Evolutionary conservation across 345 rosid genomes (phyloP), one percentile per base, ranked within the genome.

Genomic region (Dimocarpus longan): DNA sequence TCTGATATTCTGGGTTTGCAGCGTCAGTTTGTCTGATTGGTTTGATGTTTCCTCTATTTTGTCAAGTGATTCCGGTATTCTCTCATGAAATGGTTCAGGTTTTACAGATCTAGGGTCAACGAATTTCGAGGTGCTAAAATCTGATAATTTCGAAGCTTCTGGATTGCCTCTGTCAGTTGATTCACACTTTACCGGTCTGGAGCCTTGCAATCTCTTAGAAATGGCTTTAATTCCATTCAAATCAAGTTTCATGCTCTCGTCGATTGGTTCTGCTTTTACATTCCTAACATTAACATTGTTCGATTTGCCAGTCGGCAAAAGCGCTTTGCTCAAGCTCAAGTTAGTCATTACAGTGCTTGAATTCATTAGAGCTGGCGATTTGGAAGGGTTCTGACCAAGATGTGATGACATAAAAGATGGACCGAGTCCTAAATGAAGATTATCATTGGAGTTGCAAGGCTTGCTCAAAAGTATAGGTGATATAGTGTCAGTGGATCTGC

Each of bases 241-340:
- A 77, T 78, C 83, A 78, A 42, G 67, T 70, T 69, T 83, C 74
- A 59, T 60, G 74, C 71, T 76, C 79, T 85, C 94, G 75, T 93
- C 93, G 79, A 74, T 46, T 7, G 88, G 88, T 84, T 95, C 97
- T 50, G 87, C 74, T 83, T 93, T 95, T 37, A 95, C 87, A 68
- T 70, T 77, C 73, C 81, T 78, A 9, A 82, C 76, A 56, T 75
- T 82, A 75, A 75, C 67, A 13, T 67, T 52, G 60, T 75, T 80
- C 46, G 74, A 60, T 60, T 78, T 85, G 68, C 85, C 78, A 78
- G 79, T 77, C 0, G 79, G 62, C 32, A 75, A 26, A 70, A 56
- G 62, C 62, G 59, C 74, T 67, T 65, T 52, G 15, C 84, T 52
- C 69, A 78, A 43, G 50, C 82, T 79, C 56, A 64, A 65, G 40